phyloP scores from a whole-genome alignment of 139 green algal genomes.

The Chlamydomonas sp. region DNA sequence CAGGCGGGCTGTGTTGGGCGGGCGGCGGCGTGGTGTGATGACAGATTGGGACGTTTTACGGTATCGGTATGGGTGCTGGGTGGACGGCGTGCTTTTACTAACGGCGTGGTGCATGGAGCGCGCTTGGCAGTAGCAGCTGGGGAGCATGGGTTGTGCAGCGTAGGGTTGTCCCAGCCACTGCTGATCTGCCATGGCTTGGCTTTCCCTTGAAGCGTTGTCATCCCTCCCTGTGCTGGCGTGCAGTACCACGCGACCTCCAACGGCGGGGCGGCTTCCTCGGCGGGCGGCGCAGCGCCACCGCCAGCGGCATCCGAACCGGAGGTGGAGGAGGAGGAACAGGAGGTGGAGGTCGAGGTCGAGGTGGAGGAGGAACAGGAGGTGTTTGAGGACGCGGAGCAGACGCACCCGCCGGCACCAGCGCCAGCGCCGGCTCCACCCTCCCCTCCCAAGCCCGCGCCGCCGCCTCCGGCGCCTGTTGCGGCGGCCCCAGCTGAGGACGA shows the following conservation, averaged over 20 bases:
- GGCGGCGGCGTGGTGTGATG: neutral
- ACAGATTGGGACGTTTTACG: no score
- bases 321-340: conserved; percentile 32
- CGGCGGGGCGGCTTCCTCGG: neutral
- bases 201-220: no score
- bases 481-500: conserved; percentile 18
- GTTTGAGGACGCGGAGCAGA: conserved; percentile 61
- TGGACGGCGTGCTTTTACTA: no score
- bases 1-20: neutral
- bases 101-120: no score
- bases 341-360: conserved; percentile 26
- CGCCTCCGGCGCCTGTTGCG: conserved; percentile 3
- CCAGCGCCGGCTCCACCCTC: neutral
- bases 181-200: no score
- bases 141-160: no score
- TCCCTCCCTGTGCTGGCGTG: no score
- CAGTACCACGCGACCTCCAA: no score
- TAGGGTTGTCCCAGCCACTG: no score
- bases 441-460: neutral
- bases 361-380: conserved; percentile 46
- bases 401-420: conserved; percentile 21
- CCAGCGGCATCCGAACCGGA: neutral
- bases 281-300: neutral
- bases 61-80: no score
- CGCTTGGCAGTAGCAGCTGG: no score